Percentiles rank a stretch among this genome's conserved stretches.
Evolutionary conservation across 2,329 filamentous ascomycete species (phyloP).

Genomic region (Penicillium sp.): DNA sequence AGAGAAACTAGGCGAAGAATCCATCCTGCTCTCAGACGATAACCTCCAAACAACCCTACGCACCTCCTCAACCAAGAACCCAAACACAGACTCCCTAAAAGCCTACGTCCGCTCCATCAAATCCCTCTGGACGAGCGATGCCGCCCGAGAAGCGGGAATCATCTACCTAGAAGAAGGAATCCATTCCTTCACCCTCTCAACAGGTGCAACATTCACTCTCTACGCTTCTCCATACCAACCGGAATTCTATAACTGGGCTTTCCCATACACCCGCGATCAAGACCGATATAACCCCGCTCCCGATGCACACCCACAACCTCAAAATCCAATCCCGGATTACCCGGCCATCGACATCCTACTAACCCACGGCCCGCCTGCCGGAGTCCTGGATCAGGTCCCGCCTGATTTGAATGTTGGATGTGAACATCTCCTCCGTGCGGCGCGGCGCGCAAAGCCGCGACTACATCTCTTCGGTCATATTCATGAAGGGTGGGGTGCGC

Average conservation of each 20-base stretch:
- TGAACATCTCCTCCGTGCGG: slow-evolving; percentile 53
- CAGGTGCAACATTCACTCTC: slow-evolving; percentile 52
- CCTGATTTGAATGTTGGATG: slow-evolving; percentile 52
- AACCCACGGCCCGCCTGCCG: slow-evolving; percentile 60
- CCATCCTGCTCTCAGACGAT: slow-evolving; percentile 22
- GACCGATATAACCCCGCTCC: slow-evolving; percentile 54
- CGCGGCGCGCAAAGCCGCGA: slow-evolving; percentile 51
- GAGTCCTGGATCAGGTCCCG: slow-evolving; percentile 49
- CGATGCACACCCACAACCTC: slow-evolving; percentile 23
- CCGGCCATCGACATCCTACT: slow-evolving; percentile 56
- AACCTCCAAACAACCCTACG: slow-evolving; percentile 17
- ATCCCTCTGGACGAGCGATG: slow-evolving; percentile 49
- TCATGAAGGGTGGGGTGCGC: slow-evolving; percentile 55
- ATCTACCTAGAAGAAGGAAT: slow-evolving; percentile 58
- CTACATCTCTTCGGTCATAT: slow-evolving; percentile 66
- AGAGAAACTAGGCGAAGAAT: slow-evolving; percentile 22
- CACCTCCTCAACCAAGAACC: not conserved
- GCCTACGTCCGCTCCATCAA: slow-evolving; percentile 33
- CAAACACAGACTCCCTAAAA: slow-evolving; percentile 6
- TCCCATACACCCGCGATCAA: slow-evolving; percentile 51
- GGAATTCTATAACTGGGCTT: slow-evolving; percentile 58
- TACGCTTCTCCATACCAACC: slow-evolving; percentile 56
- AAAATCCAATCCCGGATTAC: slow-evolving; percentile 46
- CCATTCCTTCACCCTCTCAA: slow-evolving; percentile 45
- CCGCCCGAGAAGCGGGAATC: slow-evolving; percentile 50